Evolutionary conservation across 495 filamentous ascomycete genomes (phyloP).

Genomic region (Amorphotheca resinae): DNA sequence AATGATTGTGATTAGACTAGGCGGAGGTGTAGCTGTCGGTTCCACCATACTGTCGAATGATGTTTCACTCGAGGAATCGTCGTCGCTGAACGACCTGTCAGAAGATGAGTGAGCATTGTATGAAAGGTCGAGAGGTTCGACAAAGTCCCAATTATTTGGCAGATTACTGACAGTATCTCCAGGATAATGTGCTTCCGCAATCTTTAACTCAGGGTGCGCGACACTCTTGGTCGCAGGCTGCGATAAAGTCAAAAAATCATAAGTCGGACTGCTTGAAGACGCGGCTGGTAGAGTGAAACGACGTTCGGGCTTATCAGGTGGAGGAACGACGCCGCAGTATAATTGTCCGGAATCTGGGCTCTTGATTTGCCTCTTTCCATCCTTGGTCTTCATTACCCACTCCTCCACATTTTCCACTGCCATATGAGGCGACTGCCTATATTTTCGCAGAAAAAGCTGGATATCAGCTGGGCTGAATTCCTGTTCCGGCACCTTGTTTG

Average conservation of each 20-base stretch:
- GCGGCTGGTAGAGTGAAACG: not conserved
- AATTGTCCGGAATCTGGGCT: conserved; percentile 15
- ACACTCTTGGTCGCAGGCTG: too few species aligned
- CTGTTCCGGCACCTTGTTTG: conserved; percentile 34
- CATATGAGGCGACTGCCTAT: conserved; percentile 37
- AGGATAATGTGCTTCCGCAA: not conserved
- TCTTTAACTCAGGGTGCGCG: not conserved
- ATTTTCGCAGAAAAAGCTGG: conserved; percentile 48
- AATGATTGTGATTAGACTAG: not conserved
- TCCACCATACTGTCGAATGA: not conserved
- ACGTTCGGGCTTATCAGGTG: not conserved
- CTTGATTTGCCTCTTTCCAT: conserved; percentile 22
- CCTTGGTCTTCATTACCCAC: conserved; percentile 33
- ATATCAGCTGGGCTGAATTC: conserved; percentile 54
- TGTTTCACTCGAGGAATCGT: not conserved
- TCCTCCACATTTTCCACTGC: conserved; percentile 31
- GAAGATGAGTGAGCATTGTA: not conserved
- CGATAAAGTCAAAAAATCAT: too few species aligned
- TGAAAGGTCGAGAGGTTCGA: not conserved
- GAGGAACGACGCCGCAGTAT: too few species aligned
- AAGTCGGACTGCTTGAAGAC: not conserved
- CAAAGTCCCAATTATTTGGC: not conserved
- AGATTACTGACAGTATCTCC: not conserved
- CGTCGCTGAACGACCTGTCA: not conserved
- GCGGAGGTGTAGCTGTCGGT: not conserved